Conservation (phyloP, 2,329 filamentous ascomycete genomes). For the Purpureocillium takamizusanense region DNA sequence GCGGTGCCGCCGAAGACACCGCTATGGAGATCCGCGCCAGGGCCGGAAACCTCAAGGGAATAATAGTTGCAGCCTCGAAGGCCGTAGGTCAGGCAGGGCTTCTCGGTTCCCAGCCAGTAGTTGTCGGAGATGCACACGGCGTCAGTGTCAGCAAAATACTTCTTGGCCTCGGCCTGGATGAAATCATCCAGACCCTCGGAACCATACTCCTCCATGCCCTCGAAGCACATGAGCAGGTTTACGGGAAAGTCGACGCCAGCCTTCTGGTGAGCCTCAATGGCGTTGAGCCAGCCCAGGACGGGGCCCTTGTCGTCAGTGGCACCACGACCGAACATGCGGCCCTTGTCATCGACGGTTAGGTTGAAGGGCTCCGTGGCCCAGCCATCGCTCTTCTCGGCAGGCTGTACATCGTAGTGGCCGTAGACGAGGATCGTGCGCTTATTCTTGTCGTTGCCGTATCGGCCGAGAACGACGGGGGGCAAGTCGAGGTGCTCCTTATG, state of each 20-base stretch:
- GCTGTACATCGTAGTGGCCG: slow-evolving; percentile 98
- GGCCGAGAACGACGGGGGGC: slow-evolving; percentile 82
- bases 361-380: slow-evolving; percentile 95
- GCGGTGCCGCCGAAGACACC: slow-evolving; percentile 95
- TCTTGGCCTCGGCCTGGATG: slow-evolving; percentile 82
- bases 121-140: slow-evolving; percentile 98
- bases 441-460: slow-evolving; percentile 84
- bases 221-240: slow-evolving; percentile 98
- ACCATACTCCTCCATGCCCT: slow-evolving; percentile 99
- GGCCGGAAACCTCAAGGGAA: slow-evolving; percentile 80
- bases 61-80: slow-evolving; percentile 98
- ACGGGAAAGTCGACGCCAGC: slow-evolving; percentile 91
- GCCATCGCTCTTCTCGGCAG: slow-evolving; percentile 83
- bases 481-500: slow-evolving; percentile 84
- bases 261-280: slow-evolving; percentile 95
- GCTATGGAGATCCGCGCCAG: slow-evolving; percentile 88
- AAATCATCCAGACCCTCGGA: slow-evolving; percentile 94
- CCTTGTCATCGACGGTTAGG: slow-evolving; percentile 79
- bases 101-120: slow-evolving; percentile 99
- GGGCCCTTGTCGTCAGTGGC: slow-evolving; percentile 97
- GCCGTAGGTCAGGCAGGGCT: slow-evolving; percentile 95
- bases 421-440: slow-evolving; percentile 96
- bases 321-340: slow-evolving; percentile 91
- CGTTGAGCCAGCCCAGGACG: slow-evolving; percentile 94
- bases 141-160: slow-evolving; percentile 91